Evolutionary conservation across 208 protist genomes (phyloP).

Genomic region (Lotmaria passim): DNA sequence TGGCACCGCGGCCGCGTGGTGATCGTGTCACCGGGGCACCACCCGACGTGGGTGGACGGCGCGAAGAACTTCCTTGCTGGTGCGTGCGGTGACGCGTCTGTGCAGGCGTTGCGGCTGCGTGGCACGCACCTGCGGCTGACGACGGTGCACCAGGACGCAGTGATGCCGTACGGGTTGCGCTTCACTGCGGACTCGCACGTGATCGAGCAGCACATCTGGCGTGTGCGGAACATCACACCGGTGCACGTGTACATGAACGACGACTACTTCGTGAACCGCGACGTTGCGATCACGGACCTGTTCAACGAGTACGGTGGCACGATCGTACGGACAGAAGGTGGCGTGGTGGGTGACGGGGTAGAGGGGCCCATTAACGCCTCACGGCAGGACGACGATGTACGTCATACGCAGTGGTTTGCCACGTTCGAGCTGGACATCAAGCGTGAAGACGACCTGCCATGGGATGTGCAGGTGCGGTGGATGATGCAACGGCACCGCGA

Average conservation of each 20-base stretch:
- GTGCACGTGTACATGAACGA: constrained; percentile 79
- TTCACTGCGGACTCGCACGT: constrained; percentile 60
- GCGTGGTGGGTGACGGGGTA: background rate
- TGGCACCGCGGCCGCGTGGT: constrained; percentile 93
- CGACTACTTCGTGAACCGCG: constrained; percentile 78
- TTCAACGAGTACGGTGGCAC: constrained; percentile 69
- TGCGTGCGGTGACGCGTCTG: constrained; percentile 27
- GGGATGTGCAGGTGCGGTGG: constrained; percentile 18
- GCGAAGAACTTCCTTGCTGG: constrained; percentile 61
- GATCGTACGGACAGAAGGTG: constrained; percentile 50
- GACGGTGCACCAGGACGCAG: constrained; percentile 67
- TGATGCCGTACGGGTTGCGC: constrained; percentile 65
- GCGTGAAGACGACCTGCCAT: constrained; percentile 33
- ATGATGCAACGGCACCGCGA: background rate
- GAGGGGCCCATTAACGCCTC: constrained; percentile 21
- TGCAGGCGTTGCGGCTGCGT: constrained; percentile 26
- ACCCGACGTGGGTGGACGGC: constrained; percentile 88
- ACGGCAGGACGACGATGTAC: constrained; percentile 33
- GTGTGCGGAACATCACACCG: constrained; percentile 50
- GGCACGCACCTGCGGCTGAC: constrained; percentile 61
- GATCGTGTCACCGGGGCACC: constrained; percentile 97
- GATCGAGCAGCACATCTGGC: constrained; percentile 70
- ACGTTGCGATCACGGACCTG: constrained; percentile 56
- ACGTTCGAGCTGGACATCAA: constrained; percentile 35
- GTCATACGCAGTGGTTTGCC: constrained; percentile 42